Evolutionary conservation across 371 early-diverging fungal species (phyloP).

Genomic region (Mortierella sp.): DNA sequence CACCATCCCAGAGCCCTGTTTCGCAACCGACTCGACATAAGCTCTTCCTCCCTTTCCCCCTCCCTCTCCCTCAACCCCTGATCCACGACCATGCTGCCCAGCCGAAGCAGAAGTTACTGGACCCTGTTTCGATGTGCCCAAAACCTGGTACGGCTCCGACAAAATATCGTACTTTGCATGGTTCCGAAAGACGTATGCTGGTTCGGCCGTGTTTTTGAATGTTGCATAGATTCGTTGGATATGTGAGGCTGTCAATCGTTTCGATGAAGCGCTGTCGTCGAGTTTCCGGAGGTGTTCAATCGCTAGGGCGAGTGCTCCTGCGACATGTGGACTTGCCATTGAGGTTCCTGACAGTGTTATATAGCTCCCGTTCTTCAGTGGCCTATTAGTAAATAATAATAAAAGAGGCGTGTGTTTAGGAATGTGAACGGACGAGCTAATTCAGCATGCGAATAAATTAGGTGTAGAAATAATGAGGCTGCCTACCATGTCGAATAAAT

Average conservation of each 20-base stretch:
- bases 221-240: constrained; percentile 27
- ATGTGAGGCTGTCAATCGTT: background rate
- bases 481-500: constrained; percentile 47
- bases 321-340: constrained; percentile 69
- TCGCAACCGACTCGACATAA: constrained; percentile 28
- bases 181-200: constrained; percentile 20
- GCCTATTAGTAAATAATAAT: constrained; percentile 9
- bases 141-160: background rate
- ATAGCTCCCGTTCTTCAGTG: constrained; percentile 32
- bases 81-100: background rate
- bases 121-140: background rate
- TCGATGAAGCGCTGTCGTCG: background rate
- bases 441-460: background rate
- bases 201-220: constrained; percentile 35
- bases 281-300: constrained; percentile 20
- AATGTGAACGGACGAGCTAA: too few relatives aligned
- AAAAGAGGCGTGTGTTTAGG: background rate
- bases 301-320: constrained; percentile 69
- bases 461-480: background rate
- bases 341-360: constrained; percentile 63
- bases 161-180: constrained; percentile 16
- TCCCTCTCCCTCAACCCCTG: background rate
- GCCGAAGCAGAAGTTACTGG: background rate
- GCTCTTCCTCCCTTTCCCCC: background rate
- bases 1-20: constrained; percentile 42